Percentiles rank a stretch among this genome's conserved stretches.
These are phyloP conservation scores for Phenoliferia sp. DNA, from an alignment of 1,284 basidiomycete genomes.

Conservation along the genomic window DNA sequence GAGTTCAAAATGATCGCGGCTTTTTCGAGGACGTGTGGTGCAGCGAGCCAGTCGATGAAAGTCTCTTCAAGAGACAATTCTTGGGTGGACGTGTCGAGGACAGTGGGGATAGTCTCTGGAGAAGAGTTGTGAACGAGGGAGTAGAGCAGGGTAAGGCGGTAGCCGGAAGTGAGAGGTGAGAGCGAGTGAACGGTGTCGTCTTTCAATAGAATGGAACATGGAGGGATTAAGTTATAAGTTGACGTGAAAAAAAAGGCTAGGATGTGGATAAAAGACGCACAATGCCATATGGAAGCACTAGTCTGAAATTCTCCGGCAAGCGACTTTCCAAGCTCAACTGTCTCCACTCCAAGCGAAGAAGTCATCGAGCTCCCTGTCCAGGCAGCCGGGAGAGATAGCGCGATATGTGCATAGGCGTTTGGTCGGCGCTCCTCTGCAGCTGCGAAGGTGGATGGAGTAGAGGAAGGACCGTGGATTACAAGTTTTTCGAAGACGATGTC, in stretches of 20 bases:
- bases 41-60: no score
- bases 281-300: neutral
- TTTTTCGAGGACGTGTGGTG: no score
- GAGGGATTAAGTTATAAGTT: neutral
- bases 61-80: no score
- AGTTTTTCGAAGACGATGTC: neutral
- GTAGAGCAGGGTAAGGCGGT: no score
- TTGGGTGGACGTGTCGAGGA: no score
- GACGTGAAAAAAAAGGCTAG: neutral
- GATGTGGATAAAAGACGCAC: neutral
- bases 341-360: neutral
- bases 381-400: neutral
- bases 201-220: neutral
- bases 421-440: neutral
- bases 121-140: no score
- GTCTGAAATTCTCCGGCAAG: neutral
- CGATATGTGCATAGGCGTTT: neutral
- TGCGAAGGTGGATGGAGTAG: neutral
- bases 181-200: neutral
- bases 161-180: neutral
- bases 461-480: neutral
- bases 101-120: no score
- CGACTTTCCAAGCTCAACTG: neutral
- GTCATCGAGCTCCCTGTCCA: neutral
- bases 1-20: neutral